Evolutionary conservation across 371 early-diverging fungal species (phyloP).

Genomic region (Mortierella sp.): DNA sequence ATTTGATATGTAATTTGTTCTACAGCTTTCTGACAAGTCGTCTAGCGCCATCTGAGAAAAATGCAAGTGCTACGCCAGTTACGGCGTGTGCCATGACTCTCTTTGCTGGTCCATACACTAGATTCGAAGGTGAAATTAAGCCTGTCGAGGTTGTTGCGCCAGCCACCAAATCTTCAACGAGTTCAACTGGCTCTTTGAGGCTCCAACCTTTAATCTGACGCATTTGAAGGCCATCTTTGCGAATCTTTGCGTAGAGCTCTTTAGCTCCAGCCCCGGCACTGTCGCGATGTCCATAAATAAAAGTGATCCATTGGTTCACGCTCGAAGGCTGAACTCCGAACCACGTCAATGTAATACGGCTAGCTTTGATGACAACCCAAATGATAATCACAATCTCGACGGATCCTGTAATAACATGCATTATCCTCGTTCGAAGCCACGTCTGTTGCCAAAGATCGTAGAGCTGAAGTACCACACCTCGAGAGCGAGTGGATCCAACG

Average conservation of each 20-base stretch:
- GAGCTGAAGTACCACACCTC: constrained; percentile 29
- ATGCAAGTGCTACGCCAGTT: constrained; percentile 37
- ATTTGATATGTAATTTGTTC: too few relatives aligned
- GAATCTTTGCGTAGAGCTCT: constrained; percentile 39
- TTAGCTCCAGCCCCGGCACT: constrained; percentile 28
- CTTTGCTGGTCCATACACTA: constrained; percentile 53
- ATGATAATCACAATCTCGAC: constrained; percentile 48
- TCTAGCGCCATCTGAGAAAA: constrained; percentile 36
- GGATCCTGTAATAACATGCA: constrained; percentile 52
- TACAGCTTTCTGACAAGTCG: constrained; percentile 39
- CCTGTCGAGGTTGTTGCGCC: constrained; percentile 23
- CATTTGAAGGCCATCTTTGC: constrained; percentile 33
- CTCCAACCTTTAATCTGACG: constrained; percentile 31
- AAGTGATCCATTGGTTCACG: constrained; percentile 28
- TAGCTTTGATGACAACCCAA: constrained; percentile 41
- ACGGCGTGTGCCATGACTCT: constrained; percentile 33
- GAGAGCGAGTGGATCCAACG: constrained; percentile 43
- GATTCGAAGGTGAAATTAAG: constrained; percentile 26
- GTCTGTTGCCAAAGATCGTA: constrained; percentile 55
- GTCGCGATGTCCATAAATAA: constrained; percentile 36
- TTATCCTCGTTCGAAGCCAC: constrained; percentile 44
- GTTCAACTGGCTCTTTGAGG: constrained; percentile 26
- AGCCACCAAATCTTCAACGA: constrained; percentile 33
- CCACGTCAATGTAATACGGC: constrained; percentile 30
- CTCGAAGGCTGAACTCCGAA: constrained; percentile 29